Evolutionary conservation across 225 moss, liverwort and hornwort species (phyloP), one percentile per base, ranked within the genome.

Genomic region (Pleurozium schreberi): DNA sequence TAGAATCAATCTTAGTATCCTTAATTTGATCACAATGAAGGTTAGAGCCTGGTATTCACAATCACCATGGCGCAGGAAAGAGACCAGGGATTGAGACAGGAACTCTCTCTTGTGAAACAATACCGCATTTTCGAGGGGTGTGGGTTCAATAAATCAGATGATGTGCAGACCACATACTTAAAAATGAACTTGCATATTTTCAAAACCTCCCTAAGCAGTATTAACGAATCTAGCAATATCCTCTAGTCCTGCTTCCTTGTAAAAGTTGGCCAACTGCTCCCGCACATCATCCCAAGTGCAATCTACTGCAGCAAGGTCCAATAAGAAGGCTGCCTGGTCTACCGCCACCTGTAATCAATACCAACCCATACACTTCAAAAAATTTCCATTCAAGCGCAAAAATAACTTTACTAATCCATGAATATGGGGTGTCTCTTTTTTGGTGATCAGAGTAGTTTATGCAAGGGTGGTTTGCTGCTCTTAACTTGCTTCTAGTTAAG

Each of bases 271-370:
- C 83, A 99, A 94, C 86, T 96, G 96, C 87, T 95, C 93, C 79
- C 97, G 90, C 65, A 92, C 90, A 9, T 95, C 94, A 91, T 97
- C 99, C 99, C 99, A 99, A 82, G 86, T 93, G 89, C 96, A 95
- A 89, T 96, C 91, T 33, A 95, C 95, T 60, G 99, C 96, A 81
- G 97, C 95, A 75, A 99, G 88, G 88, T 99, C 97, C 83, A 99
- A 84, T 90, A 99, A 91, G 87, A 99, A 99, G 70, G 99, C 99
- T 81, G 99, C 99, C 70, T 96, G 97, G 91, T 99, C 99, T 85
- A 96, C 90, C 36, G 96, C 96, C 81, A 97, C 93, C 93, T 95
- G 88, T 43, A n/a, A 79, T 58, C 63, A 69, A 80, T 58, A 58
- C 18, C 40, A 80, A 40, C 18, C 4, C 58, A n/a, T n/a, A n/a